These are phyloP conservation scores for Wickerhamomyces subpelliculosus DNA, from an alignment of 805 yeast species.

Conservation along the genomic window DNA sequence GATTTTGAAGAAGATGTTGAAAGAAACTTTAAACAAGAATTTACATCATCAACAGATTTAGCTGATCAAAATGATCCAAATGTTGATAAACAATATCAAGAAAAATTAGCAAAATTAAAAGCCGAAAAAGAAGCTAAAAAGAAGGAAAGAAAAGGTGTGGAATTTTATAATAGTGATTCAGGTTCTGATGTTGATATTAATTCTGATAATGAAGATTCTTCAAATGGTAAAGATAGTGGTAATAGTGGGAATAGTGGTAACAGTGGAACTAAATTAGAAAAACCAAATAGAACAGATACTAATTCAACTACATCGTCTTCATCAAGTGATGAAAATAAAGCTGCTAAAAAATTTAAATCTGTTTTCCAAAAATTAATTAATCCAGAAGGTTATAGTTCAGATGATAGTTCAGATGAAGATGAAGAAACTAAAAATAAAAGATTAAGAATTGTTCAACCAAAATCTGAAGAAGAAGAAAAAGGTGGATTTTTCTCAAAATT, in stretches of 20 bases:
- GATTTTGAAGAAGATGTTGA: conserved; percentile 4
- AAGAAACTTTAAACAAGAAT: conserved; percentile 2
- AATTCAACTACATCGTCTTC: neutral
- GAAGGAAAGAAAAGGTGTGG: conserved; percentile 5
- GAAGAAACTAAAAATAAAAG: too few relatives aligned
- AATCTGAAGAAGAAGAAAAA: too few relatives aligned
- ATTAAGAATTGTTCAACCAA: too few relatives aligned
- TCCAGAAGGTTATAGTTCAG: conserved; percentile 3
- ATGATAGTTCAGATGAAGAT: conserved; percentile 16
- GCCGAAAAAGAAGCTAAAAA: conserved; percentile 1
- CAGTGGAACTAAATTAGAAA: neutral
- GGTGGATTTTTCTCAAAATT: conserved; percentile 23
- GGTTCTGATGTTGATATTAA: conserved; percentile 19
- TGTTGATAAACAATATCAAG: conserved; percentile 8
- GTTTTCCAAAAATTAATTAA: conserved; percentile 14
- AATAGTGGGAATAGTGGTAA: too few relatives aligned
- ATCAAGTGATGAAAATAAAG: conserved; percentile 6
- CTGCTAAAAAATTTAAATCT: conserved; percentile 10
- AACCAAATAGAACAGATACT: neutral
- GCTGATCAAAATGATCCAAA: conserved; percentile 5
- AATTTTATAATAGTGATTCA: conserved; percentile 10
- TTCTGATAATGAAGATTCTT: conserved; percentile 5
- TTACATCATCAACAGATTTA: conserved; percentile 2
- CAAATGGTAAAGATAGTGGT: neutral
- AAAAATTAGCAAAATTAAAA: conserved; percentile 14